phyloP scores from a whole-genome alignment of 805 yeast genomes.

The Maudiozyma barnettii region DNA sequence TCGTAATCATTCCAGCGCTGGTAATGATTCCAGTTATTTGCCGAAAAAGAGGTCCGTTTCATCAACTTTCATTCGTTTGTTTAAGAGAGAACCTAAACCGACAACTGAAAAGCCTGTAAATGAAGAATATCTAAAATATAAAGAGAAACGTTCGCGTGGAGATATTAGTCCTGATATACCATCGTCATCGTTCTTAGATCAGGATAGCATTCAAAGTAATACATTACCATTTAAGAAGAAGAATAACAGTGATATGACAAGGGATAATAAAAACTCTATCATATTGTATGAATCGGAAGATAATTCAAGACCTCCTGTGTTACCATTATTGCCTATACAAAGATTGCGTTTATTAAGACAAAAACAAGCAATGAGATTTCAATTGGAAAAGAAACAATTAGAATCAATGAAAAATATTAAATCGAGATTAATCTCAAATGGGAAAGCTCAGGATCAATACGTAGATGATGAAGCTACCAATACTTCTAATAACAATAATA shows the following conservation, averaged over 20 bases:
- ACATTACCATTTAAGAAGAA: too few species aligned
- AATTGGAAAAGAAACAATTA: constrained; percentile 1
- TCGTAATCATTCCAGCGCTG: background rate
- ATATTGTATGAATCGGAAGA: constrained; percentile 5
- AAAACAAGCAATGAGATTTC: constrained; percentile 18
- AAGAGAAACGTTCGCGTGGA: too few species aligned
- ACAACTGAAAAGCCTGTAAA: background rate
- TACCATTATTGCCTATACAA: constrained; percentile 26
- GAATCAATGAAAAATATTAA: background rate
- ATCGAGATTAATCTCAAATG: background rate
- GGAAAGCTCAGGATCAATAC: too few species aligned
- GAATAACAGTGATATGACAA: background rate
- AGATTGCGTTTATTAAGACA: constrained; percentile 21
- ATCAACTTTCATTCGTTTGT: constrained; percentile 18
- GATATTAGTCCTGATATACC: background rate
- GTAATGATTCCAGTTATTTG: background rate
- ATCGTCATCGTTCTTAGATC: background rate
- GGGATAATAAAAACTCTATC: background rate
- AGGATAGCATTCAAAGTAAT: background rate
- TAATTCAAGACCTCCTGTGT: constrained; percentile 22
- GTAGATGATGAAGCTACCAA: too few species aligned
- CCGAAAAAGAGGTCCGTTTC: constrained; percentile 21
- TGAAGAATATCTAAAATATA: too few species aligned
- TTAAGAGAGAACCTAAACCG: constrained; percentile 4
- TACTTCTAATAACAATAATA: background rate